Percentiles rank a stretch among this genome's conserved stretches.
Conservation (phyloP, 805 yeast species). For the Metschnikowia henanensis region DNA sequence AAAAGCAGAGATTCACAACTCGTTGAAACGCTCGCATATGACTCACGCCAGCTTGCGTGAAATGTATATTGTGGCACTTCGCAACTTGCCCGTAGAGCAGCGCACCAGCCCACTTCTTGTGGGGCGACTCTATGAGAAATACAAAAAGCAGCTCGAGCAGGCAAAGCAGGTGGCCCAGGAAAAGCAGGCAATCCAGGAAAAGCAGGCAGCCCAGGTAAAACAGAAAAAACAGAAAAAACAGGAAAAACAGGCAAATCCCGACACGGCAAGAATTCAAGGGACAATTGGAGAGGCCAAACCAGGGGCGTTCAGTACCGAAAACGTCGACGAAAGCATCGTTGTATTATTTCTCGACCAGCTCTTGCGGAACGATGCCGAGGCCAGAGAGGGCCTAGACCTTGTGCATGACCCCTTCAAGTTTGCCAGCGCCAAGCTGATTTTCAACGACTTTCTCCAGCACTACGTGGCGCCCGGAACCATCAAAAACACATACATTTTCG, state of each 20-base stretch:
- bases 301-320: slow-evolving; percentile 13
- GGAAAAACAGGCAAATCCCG: slow-evolving; percentile 7
- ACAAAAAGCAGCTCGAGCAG: slow-evolving; percentile 9
- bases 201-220: too few relatives aligned
- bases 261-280: not conserved
- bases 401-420: slow-evolving; percentile 12
- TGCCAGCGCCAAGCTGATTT: slow-evolving; percentile 28
- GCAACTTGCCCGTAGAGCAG: slow-evolving; percentile 15
- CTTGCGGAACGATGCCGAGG: slow-evolving; percentile 23
- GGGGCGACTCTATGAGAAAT: slow-evolving; percentile 22
- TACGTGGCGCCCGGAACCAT: slow-evolving; percentile 15
- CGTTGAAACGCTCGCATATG: slow-evolving; percentile 23
- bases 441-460: slow-evolving; percentile 21
- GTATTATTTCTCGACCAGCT: slow-evolving; percentile 26
- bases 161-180: too few relatives aligned
- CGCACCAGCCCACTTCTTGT: slow-evolving; percentile 21
- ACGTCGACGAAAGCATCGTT: slow-evolving; percentile 21
- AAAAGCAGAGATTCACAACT: slow-evolving; percentile 33
- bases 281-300: not conserved
- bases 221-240: not conserved
- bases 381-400: slow-evolving; percentile 19
- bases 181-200: not conserved
- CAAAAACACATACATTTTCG: slow-evolving; percentile 26
- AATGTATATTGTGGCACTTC: slow-evolving; percentile 27
- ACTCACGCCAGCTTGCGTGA: slow-evolving; percentile 22